phyloP scores from a whole-genome alignment of 148 eudicot species.

The Cornus suecica region DNA sequence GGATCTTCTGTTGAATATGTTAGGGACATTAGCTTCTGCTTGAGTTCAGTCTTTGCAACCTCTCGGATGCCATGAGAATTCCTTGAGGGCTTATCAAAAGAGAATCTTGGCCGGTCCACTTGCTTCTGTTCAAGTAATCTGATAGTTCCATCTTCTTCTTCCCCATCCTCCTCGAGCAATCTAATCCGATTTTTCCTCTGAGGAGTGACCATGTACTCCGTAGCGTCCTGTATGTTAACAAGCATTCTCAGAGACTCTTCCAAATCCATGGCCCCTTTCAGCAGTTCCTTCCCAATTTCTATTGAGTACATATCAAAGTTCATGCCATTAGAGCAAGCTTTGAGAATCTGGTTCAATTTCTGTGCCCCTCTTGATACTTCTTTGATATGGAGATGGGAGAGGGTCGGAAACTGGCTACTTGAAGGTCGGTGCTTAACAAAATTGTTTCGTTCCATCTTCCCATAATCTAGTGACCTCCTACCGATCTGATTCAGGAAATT shows the following conservation, averaged over 20 bases:
- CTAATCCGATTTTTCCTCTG: constrained; percentile 49
- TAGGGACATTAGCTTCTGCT: constrained; percentile 28
- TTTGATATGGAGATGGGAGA: constrained; percentile 57
- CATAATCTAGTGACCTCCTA: constrained; percentile 33
- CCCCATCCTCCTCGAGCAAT: constrained; percentile 61
- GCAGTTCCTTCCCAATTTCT: constrained; percentile 65
- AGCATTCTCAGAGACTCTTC: constrained; percentile 84
- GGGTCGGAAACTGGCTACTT: constrained; percentile 37
- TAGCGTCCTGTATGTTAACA: constrained; percentile 74
- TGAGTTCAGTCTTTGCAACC: constrained; percentile 16
- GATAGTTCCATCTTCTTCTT: constrained; percentile 32
- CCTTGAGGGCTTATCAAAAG: constrained; percentile 67
- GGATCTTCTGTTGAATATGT: constrained; percentile 20
- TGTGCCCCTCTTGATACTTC: constrained; percentile 86
- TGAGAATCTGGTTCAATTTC: constrained; percentile 66
- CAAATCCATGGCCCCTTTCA: constrained; percentile 80
- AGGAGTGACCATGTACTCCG: constrained; percentile 36
- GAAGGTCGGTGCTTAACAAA: constrained; percentile 29
- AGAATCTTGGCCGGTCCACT: constrained; percentile 68
- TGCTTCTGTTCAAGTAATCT: constrained; percentile 34
- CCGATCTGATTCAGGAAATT: constrained; percentile 57
- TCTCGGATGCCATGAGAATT: constrained; percentile 22
- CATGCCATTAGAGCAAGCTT: constrained; percentile 52
- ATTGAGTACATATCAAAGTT: constrained; percentile 44
- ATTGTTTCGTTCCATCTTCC: constrained; percentile 34